Conservation (phyloP, 2,329 filamentous ascomycete species). For the Chaetomium sp. region DNA sequence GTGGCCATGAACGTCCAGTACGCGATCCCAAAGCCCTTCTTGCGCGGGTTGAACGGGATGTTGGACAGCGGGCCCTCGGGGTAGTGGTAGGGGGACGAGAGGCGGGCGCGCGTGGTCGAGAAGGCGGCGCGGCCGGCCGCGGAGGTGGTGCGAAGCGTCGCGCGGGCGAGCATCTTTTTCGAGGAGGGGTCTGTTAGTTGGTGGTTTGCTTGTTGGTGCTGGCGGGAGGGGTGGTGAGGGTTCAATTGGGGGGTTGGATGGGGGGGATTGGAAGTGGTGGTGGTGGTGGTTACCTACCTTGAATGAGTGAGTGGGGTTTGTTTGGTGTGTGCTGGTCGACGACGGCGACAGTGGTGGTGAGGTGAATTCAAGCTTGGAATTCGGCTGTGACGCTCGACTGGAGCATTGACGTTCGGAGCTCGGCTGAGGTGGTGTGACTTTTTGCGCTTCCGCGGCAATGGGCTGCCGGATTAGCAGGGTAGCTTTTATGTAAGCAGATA, state of each 20-base stretch:
- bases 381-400: constrained; percentile 29
- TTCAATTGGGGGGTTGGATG: neutral
- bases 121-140: constrained; percentile 86
- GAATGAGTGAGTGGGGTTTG: constrained; percentile 21
- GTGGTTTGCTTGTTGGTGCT: neutral
- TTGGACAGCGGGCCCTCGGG: constrained; percentile 93
- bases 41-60: constrained; percentile 95
- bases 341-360: constrained; percentile 14
- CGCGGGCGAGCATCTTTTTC: constrained; percentile 78
- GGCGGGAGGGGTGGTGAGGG: neutral
- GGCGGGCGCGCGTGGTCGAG: constrained; percentile 81
- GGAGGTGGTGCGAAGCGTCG: constrained; percentile 52
- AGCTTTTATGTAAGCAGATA: constrained; percentile 19
- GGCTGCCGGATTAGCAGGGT: constrained; percentile 17
- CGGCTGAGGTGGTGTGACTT: constrained; percentile 34
- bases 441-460: constrained; percentile 20
- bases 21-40: constrained; percentile 77
- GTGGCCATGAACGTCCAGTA: constrained; percentile 73
- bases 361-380: constrained; percentile 23
- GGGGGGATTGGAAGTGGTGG: neutral
- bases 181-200: neutral
- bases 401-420: constrained; percentile 27
- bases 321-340: constrained; percentile 2
- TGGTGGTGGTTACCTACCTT: constrained; percentile 20
- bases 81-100: constrained; percentile 96